phyloP scores from a whole-genome alignment of 164 flowering plant species.

The Sedum album region DNA sequence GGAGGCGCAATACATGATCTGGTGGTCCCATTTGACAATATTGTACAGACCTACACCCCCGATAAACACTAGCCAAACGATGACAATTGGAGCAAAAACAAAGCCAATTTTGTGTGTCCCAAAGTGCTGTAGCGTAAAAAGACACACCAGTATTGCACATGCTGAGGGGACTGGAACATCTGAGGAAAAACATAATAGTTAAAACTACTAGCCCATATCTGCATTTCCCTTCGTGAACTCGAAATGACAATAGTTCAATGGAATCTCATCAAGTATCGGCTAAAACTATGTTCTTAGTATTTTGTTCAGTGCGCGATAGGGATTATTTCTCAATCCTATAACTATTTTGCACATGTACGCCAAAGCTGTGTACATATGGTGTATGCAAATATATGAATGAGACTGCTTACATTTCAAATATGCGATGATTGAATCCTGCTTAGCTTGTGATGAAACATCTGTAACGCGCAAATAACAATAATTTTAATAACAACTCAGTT shows the following conservation, averaged over 20 bases:
- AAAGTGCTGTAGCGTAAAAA: slow-evolving; percentile 37
- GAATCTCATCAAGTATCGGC: too few species aligned
- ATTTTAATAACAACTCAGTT: not conserved
- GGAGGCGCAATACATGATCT: slow-evolving; percentile 20
- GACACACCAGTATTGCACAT: slow-evolving; percentile 33
- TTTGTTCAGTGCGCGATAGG: too few species aligned
- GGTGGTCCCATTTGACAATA: slow-evolving; percentile 14
- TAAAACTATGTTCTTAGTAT: too few species aligned
- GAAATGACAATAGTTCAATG: too few species aligned
- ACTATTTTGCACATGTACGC: not conserved
- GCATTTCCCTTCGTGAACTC: too few species aligned
- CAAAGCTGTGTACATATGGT: too few species aligned
- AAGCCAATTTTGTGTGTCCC: slow-evolving; percentile 32
- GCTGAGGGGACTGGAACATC: slow-evolving; percentile 41
- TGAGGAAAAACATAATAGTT: slow-evolving; percentile 11
- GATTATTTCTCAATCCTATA: too few species aligned
- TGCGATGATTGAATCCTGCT: not conserved
- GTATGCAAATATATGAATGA: not conserved
- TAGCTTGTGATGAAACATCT: not conserved
- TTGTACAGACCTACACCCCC: slow-evolving; percentile 22
- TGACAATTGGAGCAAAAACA: slow-evolving; percentile 25
- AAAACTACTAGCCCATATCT: not conserved
- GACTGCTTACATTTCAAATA: not conserved
- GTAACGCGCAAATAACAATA: not conserved
- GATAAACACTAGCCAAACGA: slow-evolving; percentile 21